Evolutionary conservation across 2,329 filamentous ascomycete species (phyloP), one percentile per base, ranked within the genome.

Genomic region (Diplodia mutila): DNA sequence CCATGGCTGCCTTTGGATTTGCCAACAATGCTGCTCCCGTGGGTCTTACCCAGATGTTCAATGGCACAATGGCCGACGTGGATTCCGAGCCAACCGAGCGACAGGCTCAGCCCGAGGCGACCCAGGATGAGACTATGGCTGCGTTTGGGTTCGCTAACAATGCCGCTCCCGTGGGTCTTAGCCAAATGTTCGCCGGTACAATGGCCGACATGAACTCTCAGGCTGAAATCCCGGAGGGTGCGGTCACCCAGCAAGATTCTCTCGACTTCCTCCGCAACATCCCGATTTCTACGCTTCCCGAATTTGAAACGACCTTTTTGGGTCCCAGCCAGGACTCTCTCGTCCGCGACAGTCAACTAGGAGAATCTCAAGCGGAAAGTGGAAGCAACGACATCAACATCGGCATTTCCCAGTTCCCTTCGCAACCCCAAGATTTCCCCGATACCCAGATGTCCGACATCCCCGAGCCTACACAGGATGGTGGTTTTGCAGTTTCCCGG

Each of bases 101-200:
- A 7, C 39, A 46, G n/a, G 2, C 39, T 9, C 39, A 11, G 21
- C 69, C 69, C 5, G 69, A 29, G 51, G 7, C 51, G 18, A 67
- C 59, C n/a, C 18, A 76, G 27, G 72, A 76, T 32, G 74, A 77
- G 52, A 68, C 71, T 14, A 76, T 77, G 69, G 78, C 78, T 11
- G 79, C 77, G 7, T 81, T 81, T 69, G 74, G 80, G 71, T 76
- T 83, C 74, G 68, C 76, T 7, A 73, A 74, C n/a, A 63, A 52
- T 34, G 75, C 77, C 49, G 73, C 80, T 63, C 79, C 83, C 6
- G 77, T 97, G 51, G 91, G 92, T 11, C 84, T 97, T 53, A 96
- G 93, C 0, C 94, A 97, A 73, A 94, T 95, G 70, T 97, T 97
- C 75, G 91, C 91, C 5, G 92, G 92, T 14, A 97, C 93, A 0